Evolutionary conservation across 768 basidiomycete species (phyloP).

Genomic region (Pluteus cervinus): DNA sequence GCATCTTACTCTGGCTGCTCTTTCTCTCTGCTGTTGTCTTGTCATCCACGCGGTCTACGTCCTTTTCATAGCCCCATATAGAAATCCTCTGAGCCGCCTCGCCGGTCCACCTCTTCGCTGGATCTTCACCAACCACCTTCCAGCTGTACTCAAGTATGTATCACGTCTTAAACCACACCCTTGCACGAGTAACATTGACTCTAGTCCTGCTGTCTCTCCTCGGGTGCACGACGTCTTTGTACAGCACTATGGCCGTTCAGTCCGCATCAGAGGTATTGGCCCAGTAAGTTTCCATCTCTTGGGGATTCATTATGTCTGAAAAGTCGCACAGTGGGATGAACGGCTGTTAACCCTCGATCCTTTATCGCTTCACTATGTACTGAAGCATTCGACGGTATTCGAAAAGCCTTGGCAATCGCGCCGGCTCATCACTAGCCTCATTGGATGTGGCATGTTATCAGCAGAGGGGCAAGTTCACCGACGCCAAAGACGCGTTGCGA

Average conservation of each 20-base stretch:
- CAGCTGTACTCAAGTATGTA: slow-evolving; percentile 52
- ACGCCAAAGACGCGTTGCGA: slow-evolving; percentile 72
- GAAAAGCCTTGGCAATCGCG: slow-evolving; percentile 85
- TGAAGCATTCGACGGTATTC: slow-evolving; percentile 66
- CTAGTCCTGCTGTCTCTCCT: slow-evolving; percentile 50
- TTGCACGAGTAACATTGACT: background rate
- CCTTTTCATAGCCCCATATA: slow-evolving; percentile 24
- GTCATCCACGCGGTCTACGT: slow-evolving; percentile 22
- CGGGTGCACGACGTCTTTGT: slow-evolving; percentile 47
- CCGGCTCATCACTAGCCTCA: slow-evolving; percentile 63
- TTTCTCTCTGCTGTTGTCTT: slow-evolving; percentile 6
- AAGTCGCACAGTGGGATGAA: slow-evolving; percentile 55
- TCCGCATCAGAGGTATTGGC: slow-evolving; percentile 61
- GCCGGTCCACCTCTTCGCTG: slow-evolving; percentile 53
- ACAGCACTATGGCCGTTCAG: slow-evolving; percentile 58
- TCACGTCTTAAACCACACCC: background rate
- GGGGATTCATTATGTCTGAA: background rate
- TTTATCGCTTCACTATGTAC: slow-evolving; percentile 62
- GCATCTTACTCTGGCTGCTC: slow-evolving; percentile 7
- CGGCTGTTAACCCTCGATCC: slow-evolving; percentile 82
- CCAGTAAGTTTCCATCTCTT: slow-evolving; percentile 44
- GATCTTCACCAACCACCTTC: slow-evolving; percentile 50
- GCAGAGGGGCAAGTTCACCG: slow-evolving; percentile 76
- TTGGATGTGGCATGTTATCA: slow-evolving; percentile 79
- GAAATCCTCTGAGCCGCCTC: slow-evolving; percentile 45